These are phyloP conservation scores for Paratinospora sagittata DNA, from an alignment of 164 flowering plant genomes.

Conservation along the genomic window DNA sequence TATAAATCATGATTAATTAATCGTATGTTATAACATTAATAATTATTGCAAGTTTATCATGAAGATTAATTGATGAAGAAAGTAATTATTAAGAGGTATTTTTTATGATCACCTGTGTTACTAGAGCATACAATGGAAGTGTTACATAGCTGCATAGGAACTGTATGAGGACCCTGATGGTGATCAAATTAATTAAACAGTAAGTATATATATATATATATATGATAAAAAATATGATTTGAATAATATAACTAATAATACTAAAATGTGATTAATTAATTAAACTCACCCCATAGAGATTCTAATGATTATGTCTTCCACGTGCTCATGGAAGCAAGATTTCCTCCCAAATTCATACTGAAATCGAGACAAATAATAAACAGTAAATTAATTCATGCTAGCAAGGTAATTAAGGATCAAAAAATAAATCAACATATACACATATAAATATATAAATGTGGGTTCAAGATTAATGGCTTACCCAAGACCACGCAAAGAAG, in stretches of 20 bases:
- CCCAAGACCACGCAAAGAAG: constrained; percentile 75
- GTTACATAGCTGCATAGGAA: constrained; percentile 76
- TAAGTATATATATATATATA: too few relatives aligned
- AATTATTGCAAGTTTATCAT: too few relatives aligned
- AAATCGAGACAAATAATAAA: background rate
- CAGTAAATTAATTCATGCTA: background rate
- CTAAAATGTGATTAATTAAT: background rate
- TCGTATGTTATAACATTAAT: too few relatives aligned
- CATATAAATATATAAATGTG: too few relatives aligned
- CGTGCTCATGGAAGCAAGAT: constrained; percentile 59
- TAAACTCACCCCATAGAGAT: constrained; percentile 61
- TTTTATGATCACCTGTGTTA: constrained; percentile 52
- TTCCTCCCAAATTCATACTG: constrained; percentile 57
- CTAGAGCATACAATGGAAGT: constrained; percentile 83
- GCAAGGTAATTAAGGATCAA: too few relatives aligned
- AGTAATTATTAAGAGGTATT: too few relatives aligned
- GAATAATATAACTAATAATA: too few relatives aligned
- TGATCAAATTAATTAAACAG: constrained; percentile 5
- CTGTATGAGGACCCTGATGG: constrained; percentile 44
- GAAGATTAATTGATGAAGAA: too few relatives aligned
- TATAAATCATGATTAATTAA: too few relatives aligned
- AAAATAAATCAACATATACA: background rate
- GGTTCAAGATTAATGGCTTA: constrained; percentile 24
- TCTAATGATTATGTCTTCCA: constrained; percentile 47
- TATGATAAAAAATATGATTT: too few relatives aligned